phyloP scores from a whole-genome alignment of 192 early-diverging fungal genomes.

The Phlyctochytrium planicorne region DNA sequence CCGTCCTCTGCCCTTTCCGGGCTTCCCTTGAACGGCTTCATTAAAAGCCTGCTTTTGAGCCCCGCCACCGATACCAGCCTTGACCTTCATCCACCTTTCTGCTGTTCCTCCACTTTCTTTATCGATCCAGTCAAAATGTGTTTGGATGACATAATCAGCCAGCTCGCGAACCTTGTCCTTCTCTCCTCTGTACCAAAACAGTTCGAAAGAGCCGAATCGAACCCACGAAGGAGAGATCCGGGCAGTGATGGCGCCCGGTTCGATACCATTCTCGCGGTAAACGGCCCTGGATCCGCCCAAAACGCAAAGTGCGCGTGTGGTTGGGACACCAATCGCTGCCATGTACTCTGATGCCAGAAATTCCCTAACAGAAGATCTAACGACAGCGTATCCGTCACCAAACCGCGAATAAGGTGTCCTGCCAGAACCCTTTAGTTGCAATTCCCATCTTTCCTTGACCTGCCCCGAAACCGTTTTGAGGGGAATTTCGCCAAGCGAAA shows the following conservation, averaged over 20 bases:
- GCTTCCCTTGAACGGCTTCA: too few species aligned
- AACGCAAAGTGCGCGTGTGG: slow-evolving; percentile 73
- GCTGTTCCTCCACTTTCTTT: slow-evolving; percentile 6
- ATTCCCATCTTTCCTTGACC: slow-evolving; percentile 50
- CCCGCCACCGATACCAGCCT: neutral
- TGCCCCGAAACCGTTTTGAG: slow-evolving; percentile 29
- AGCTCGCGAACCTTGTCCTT: slow-evolving; percentile 48
- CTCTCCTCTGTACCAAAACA: slow-evolving; percentile 71
- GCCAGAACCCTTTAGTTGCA: slow-evolving; percentile 85
- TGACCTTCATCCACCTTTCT: slow-evolving; percentile 1
- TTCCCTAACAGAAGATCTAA: slow-evolving; percentile 86
- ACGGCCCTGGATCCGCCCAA: slow-evolving; percentile 61
- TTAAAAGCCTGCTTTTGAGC: neutral
- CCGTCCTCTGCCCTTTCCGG: slow-evolving; percentile 5
- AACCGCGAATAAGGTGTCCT: slow-evolving; percentile 85
- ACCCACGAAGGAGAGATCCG: slow-evolving; percentile 75
- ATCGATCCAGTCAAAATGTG: slow-evolving; percentile 52
- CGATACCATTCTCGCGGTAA: slow-evolving; percentile 56
- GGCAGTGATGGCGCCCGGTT: slow-evolving; percentile 74
- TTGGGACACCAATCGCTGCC: slow-evolving; percentile 69
- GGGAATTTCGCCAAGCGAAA: slow-evolving; percentile 67
- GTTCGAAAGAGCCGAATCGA: slow-evolving; percentile 86
- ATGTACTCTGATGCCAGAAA: slow-evolving; percentile 76
- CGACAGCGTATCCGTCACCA: slow-evolving; percentile 82
- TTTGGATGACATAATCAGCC: slow-evolving; percentile 70